Base-by-base conservation (phyloP, 345 rosid genomes). In the Murraya koenigii region DNA sequence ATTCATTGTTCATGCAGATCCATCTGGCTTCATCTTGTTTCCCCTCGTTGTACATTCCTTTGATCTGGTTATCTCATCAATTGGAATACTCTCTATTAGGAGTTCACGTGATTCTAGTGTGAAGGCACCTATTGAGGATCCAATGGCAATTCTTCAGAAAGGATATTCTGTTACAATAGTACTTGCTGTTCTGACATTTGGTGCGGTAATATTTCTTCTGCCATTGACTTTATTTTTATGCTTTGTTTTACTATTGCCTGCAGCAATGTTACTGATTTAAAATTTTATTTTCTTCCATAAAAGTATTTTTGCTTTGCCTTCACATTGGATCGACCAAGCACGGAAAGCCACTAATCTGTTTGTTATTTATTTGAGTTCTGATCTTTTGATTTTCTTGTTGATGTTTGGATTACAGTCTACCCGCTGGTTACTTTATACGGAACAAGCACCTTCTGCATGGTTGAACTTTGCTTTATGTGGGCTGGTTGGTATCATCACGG, bases 401-500 rank as follows among this genome's bases (percentile, higher is more conserved):
- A 58, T 73, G 41, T 74, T 75, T 44, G 76, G 54, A 68, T 80
- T 80, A 73, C 90, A 96, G 97, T 94, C 99, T 58, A 94, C 99
- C 28, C 91, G 98, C 71, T 96, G 98, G 99, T 81, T 96, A 92
- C 98, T 96, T 83, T 88, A 96, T 74, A 90, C 98, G 35, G 98
- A 96, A 77, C 92, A 87, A 91, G 99, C 98, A 66, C 99, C 99
- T 75, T 88, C 95, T 56, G 99, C 99, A 8, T 96, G 99, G 99
- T 85, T 94, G 86, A 90, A 85, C 82, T 96, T 96, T 83, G 95
- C 95, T 44, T 84, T 96, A 58, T 96, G 99, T 75, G 99, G 99
- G 69, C 78, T 97, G 89, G 98, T 94, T 84, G 98, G 97, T 63
- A 97, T 97, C 78, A 88, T 90, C 81, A 97, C 99, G 35, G 99